These are phyloP conservation scores for Pythium sukuiense DNA, from an alignment of 352 stramenopile genomes.

Conservation along the genomic window DNA sequence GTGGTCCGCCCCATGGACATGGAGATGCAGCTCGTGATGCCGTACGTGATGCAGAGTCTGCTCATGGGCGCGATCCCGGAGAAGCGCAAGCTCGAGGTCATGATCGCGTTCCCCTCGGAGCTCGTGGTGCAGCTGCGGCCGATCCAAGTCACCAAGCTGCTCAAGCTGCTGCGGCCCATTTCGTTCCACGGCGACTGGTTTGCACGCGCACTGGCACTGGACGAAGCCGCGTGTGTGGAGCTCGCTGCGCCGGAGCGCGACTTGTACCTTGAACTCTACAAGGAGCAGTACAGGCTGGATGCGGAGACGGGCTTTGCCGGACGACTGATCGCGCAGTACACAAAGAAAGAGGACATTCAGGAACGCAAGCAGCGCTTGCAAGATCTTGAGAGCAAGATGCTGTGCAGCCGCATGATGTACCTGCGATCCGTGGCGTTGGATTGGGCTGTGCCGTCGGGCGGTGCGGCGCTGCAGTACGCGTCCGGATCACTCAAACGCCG, in stretches of 20 bases:
- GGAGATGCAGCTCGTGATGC: constrained; percentile 61
- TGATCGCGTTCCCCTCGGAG: constrained; percentile 43
- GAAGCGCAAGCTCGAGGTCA: constrained; percentile 49
- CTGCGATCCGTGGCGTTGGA: constrained; percentile 56
- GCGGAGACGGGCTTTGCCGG: constrained; percentile 45
- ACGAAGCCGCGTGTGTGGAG: constrained; percentile 67
- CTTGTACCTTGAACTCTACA: constrained; percentile 65
- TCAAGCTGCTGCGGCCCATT: constrained; percentile 57
- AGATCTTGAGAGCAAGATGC: constrained; percentile 55
- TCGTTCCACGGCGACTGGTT: constrained; percentile 74
- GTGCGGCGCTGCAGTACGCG: constrained; percentile 45
- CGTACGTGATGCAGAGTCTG: constrained; percentile 64
- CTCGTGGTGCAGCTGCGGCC: constrained; percentile 62
- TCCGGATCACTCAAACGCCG: constrained; percentile 43
- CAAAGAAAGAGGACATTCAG: constrained; percentile 43
- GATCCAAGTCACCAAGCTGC: constrained; percentile 56
- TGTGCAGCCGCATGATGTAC: constrained; percentile 59
- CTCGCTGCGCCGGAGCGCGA: constrained; percentile 40
- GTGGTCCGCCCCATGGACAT: constrained; percentile 56
- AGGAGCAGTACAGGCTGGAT: constrained; percentile 54
- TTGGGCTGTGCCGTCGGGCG: constrained; percentile 66
- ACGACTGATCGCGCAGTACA: constrained; percentile 41
- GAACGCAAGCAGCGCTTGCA: constrained; percentile 42
- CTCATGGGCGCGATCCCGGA: constrained; percentile 43
- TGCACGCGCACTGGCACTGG: constrained; percentile 47